Conservation (phyloP, 371 early-diverging fungal genomes). For the Zopfochytrium polystomum region DNA sequence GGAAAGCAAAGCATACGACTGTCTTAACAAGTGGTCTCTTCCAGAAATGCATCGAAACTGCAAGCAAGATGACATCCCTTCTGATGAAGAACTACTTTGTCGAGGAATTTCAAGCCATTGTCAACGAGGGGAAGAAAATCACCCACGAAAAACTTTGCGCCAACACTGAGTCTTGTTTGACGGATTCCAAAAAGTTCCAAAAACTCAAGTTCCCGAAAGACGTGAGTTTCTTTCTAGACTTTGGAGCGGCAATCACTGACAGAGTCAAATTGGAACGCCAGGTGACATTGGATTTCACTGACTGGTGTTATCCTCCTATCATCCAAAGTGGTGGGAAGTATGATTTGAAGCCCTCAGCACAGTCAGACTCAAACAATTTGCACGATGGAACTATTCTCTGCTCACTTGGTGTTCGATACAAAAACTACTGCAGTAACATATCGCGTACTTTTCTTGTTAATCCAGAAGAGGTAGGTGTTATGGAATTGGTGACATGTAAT, state of each 20-base stretch:
- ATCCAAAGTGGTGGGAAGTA: slow-evolving; percentile 96
- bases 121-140: slow-evolving; percentile 84
- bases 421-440: slow-evolving; percentile 89
- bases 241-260: too few species aligned
- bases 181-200: slow-evolving; percentile 60
- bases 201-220: slow-evolving; percentile 70
- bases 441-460: slow-evolving; percentile 90
- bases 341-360: slow-evolving; percentile 79
- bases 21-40: neutral
- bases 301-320: slow-evolving; percentile 94
- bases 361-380: slow-evolving; percentile 66
- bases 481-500: neutral
- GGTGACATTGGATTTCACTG: slow-evolving; percentile 54
- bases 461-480: slow-evolving; percentile 61
- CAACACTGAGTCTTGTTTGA: slow-evolving; percentile 66
- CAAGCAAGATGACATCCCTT: slow-evolving; percentile 67
- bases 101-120: slow-evolving; percentile 72
- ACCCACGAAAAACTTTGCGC: slow-evolving; percentile 86
- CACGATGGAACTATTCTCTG: slow-evolving; percentile 88
- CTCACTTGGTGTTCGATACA: slow-evolving; percentile 89
- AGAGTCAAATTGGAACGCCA: too few species aligned
- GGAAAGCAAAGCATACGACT: neutral
- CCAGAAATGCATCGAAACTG: slow-evolving; percentile 68
- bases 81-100: slow-evolving; percentile 85
- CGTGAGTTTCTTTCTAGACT: slow-evolving; percentile 39